Evolutionary conservation across 768 basidiomycete species (phyloP), one percentile per base, ranked within the genome.

Genomic region (Tricholoma terreum): DNA sequence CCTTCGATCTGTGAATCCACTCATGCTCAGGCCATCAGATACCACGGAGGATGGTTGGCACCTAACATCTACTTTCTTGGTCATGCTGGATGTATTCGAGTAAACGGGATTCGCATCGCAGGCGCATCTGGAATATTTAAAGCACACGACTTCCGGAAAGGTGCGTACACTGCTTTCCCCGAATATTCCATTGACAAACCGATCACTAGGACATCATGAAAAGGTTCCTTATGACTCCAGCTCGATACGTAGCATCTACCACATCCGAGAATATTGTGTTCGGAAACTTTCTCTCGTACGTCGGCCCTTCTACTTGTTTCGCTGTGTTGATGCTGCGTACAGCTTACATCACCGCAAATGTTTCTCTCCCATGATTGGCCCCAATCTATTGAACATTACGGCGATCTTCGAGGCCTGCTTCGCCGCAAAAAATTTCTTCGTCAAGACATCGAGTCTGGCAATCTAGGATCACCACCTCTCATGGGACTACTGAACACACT

Each of bases 281-380:
- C 80, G 84, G 33, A 85, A 89, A 52, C 73, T 98, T 6, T 87
- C 92, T 22, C 81, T 90, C 35, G 89, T 89, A 65, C 35, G 80
- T 69, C 6, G 17, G 51, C 36, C 46, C 22, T 17, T 9, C 31
- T 30, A 12, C 31, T 19, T 6, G 17, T 21, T 27, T 21, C 6
- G 10, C 11, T 42, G 56, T 33, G 27, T 56, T 56, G 80, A 54
- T 35, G 17, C 34, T 10, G 38, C 10, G 21, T n/a, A 22, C 50
- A 80, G 89, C 76, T 89, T 35, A 78, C 85, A 4, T 76, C 79
- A 9, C 81, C 86, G 6, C 73, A 85, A 27, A 81, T 98, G 24
- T 92, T 98, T 76, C 79, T 98, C 34, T 98, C 95, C 2, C 96
- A 99, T 68, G 97, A 98, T 71, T 99, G 96, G 97, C 97, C 97